Percentiles rank a stretch among this genome's conserved stretches.
Evolutionary conservation across 345 rosid species (phyloP).

Genomic region (Syzygium jambos): DNA sequence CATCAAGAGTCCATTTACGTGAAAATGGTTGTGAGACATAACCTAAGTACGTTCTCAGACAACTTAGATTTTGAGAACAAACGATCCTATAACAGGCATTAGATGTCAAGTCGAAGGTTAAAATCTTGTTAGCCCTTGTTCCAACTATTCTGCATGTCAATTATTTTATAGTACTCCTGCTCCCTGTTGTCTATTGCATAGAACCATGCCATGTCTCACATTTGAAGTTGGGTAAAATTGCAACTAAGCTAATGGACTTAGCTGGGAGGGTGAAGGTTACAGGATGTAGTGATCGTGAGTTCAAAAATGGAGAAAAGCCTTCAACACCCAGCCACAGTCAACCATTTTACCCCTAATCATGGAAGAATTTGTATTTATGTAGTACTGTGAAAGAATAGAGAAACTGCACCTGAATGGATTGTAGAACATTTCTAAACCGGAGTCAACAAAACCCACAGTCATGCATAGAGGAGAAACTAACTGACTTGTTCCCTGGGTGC

Average conservation of each 20-base stretch:
- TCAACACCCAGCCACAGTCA: background rate
- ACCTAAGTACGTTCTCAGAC: background rate
- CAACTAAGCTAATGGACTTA: background rate
- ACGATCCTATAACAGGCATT: background rate
- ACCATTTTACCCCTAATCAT: background rate
- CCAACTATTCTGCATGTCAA: background rate
- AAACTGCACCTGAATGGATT: slow-evolving; percentile 84
- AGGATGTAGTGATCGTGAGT: background rate
- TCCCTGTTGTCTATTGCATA: background rate
- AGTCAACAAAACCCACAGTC: slow-evolving; percentile 58
- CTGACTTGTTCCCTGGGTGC: slow-evolving; percentile 25
- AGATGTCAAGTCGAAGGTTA: background rate
- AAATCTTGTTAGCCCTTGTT: background rate
- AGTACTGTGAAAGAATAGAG: background rate
- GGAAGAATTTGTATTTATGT: background rate
- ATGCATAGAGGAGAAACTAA: slow-evolving; percentile 62
- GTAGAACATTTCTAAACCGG: slow-evolving; percentile 62
- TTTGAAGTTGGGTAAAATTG: background rate
- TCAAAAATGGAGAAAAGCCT: background rate
- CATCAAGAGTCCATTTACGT: background rate
- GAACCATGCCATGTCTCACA: background rate
- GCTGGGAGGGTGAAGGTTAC: background rate
- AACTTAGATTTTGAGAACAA: background rate
- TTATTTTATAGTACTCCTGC: background rate
- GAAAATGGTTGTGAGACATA: background rate